Conservation (phyloP, 805 yeast species). For the Yarrowia sp. region DNA sequence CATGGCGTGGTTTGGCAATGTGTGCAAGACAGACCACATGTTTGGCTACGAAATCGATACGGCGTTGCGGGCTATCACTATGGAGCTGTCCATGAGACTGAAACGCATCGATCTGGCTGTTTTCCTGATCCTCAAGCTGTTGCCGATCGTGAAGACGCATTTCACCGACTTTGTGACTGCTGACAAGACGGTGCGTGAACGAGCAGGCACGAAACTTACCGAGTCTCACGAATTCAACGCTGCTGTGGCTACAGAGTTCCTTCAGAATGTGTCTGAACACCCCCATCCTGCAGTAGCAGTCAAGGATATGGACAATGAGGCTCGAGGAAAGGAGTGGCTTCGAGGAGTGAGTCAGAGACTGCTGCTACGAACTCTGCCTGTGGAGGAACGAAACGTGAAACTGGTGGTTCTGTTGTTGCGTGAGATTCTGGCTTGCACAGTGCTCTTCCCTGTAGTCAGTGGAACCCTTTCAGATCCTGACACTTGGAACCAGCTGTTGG, state of each 20-base stretch:
- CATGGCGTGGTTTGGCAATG: conserved; percentile 59
- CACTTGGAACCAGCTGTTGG: conserved; percentile 72
- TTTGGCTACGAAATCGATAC: conserved; percentile 56
- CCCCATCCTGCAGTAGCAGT: conserved; percentile 65
- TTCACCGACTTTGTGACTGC: conserved; percentile 59
- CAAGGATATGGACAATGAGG: conserved; percentile 51
- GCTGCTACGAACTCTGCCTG: conserved; percentile 60
- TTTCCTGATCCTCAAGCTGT: conserved; percentile 61
- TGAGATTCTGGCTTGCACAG: conserved; percentile 68
- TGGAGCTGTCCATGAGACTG: conserved; percentile 55
- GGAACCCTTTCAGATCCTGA: conserved; percentile 72
- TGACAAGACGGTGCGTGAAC: conserved; percentile 48
- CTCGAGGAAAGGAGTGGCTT: conserved; percentile 59
- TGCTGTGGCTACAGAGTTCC: conserved; percentile 56
- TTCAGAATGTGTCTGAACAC: conserved; percentile 52
- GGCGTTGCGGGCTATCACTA: conserved; percentile 56
- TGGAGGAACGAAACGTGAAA: conserved; percentile 55
- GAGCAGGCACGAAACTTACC: conserved; percentile 46
- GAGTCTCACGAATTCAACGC: conserved; percentile 53
- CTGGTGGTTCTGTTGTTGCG: conserved; percentile 60
- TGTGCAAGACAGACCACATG: conserved; percentile 53
- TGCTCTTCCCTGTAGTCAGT: conserved; percentile 59
- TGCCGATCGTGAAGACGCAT: conserved; percentile 75
- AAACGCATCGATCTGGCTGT: conserved; percentile 60
- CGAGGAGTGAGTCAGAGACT: conserved; percentile 54